phyloP scores from a whole-genome alignment of 108 stramenopile species.

The Thalassiosira profunda region DNA sequence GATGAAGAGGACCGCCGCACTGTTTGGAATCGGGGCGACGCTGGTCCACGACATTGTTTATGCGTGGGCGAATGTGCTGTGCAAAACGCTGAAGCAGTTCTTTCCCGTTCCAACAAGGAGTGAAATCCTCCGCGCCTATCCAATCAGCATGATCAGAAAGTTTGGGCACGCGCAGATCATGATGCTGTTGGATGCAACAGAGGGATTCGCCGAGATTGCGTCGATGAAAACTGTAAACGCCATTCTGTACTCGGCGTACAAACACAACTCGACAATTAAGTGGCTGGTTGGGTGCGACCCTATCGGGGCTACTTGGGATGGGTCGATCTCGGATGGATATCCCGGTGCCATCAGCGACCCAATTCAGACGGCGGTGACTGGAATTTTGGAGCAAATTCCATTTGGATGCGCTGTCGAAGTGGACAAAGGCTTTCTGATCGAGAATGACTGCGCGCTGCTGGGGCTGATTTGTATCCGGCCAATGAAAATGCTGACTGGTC shows the following conservation, averaged over 20 bases:
- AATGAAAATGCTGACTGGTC: background rate
- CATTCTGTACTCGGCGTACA: background rate
- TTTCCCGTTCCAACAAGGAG: constrained; percentile 12
- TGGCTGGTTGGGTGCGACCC: background rate
- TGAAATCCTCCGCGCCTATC: constrained; percentile 7
- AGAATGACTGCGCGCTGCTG: background rate
- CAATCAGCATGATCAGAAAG: constrained; percentile 4
- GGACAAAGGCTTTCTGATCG: constrained; percentile 2
- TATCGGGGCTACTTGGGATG: background rate
- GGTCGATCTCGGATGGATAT: background rate
- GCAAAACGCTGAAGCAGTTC: background rate
- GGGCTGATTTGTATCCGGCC: background rate
- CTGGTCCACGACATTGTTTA: constrained; percentile 10
- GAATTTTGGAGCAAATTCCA: background rate
- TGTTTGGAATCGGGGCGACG: constrained; percentile 7
- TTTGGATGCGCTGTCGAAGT: constrained; percentile 4
- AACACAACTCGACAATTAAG: background rate
- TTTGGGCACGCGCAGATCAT: constrained; percentile 9
- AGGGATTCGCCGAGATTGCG: constrained; percentile 9
- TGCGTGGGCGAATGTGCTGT: constrained; percentile 11
- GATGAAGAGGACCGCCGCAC: constrained; percentile 3
- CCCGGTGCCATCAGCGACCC: background rate
- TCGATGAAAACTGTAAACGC: constrained; percentile 13
- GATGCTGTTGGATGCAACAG: constrained; percentile 14
- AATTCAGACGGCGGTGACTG: background rate